Evolutionary conservation across 1,284 basidiomycete genomes (phyloP).

Genomic region (Cryptococcus neoformans): DNA sequence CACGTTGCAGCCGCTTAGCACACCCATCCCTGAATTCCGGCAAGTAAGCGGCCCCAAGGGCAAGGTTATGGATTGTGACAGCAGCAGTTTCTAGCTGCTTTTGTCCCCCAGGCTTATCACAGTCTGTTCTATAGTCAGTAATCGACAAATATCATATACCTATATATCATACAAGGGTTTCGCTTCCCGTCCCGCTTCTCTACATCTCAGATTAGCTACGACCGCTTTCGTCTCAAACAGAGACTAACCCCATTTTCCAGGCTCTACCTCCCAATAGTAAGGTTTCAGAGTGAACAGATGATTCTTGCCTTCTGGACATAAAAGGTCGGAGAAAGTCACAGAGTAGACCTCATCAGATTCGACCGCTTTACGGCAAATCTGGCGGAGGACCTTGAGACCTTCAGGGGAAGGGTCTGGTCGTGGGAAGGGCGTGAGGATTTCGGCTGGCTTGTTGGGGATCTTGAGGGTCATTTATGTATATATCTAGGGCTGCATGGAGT

Average conservation of each 20-base stretch:
- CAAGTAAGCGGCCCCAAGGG: slow-evolving; percentile 16
- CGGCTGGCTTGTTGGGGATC: slow-evolving; percentile 6
- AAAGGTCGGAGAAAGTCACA: slow-evolving; percentile 23
- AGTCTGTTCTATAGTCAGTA: slow-evolving; percentile 9
- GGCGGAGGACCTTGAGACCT: slow-evolving; percentile 10
- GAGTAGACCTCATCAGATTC: slow-evolving; percentile 16
- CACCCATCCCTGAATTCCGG: slow-evolving; percentile 7
- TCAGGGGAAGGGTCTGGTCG: background rate
- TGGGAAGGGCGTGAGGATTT: slow-evolving; percentile 12
- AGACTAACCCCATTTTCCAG: slow-evolving; percentile 27
- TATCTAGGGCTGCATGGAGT: too few relatives aligned
- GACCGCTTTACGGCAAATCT: slow-evolving; percentile 6
- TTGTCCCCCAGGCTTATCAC: slow-evolving; percentile 29
- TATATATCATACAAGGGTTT: slow-evolving; percentile 28
- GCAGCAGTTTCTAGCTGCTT: slow-evolving; percentile 25
- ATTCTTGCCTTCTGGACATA: slow-evolving; percentile 25
- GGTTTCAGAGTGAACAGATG: slow-evolving; percentile 33
- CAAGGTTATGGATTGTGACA: slow-evolving; percentile 17
- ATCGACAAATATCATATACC: background rate
- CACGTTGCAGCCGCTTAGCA: slow-evolving; percentile 9
- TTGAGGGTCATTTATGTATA: background rate
- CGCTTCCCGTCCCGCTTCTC: slow-evolving; percentile 33
- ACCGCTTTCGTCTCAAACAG: background rate
- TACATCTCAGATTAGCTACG: slow-evolving; percentile 1
- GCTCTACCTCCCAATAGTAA: slow-evolving; percentile 29